These are phyloP conservation scores for Rosellinia necatrix DNA, from an alignment of 2,329 filamentous ascomycete genomes.

Conservation along the genomic window DNA sequence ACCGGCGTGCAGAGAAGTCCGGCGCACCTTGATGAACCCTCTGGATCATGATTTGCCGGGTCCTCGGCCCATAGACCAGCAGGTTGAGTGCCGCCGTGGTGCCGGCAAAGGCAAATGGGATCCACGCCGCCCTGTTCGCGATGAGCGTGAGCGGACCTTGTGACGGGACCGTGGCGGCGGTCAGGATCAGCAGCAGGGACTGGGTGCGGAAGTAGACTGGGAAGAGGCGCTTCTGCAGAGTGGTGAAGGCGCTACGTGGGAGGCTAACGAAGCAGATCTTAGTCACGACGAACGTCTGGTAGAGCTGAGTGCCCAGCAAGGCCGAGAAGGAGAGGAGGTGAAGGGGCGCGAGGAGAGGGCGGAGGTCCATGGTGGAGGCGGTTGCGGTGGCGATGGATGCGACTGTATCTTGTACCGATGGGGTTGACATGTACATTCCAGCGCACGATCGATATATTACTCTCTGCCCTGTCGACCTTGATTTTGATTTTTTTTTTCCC, in stretches of 20 bases:
- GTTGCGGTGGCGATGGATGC: conserved; percentile 4
- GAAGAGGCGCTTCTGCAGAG: conserved; percentile 48
- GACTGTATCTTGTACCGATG: conserved; percentile 3
- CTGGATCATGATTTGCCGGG: conserved; percentile 40
- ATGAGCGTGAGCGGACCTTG: conserved; percentile 40
- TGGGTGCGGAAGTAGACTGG: conserved; percentile 48
- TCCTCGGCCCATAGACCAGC: conserved; percentile 45
- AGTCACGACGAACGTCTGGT: conserved; percentile 46
- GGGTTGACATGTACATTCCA: conserved; percentile 15
- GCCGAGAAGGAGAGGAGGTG: conserved; percentile 48
- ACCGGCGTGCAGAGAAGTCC: not conserved
- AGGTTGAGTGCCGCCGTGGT: conserved; percentile 43
- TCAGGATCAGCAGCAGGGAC: conserved; percentile 42
- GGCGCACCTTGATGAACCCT: conserved; percentile 40
- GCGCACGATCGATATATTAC: not conserved
- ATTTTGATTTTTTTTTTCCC: no score
- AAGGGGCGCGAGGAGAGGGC: conserved; percentile 38
- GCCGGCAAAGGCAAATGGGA: conserved; percentile 43
- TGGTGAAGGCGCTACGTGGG: conserved; percentile 43
- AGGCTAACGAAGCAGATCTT: conserved; percentile 44
- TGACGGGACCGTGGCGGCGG: conserved; percentile 43
- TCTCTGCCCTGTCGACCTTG: no score
- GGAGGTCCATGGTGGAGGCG: conserved; percentile 12
- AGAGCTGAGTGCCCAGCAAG: conserved; percentile 47
- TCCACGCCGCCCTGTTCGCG: conserved; percentile 39